Conservation (phyloP, 192 early-diverging fungal genomes). For the Linnemannia hyalina region DNA sequence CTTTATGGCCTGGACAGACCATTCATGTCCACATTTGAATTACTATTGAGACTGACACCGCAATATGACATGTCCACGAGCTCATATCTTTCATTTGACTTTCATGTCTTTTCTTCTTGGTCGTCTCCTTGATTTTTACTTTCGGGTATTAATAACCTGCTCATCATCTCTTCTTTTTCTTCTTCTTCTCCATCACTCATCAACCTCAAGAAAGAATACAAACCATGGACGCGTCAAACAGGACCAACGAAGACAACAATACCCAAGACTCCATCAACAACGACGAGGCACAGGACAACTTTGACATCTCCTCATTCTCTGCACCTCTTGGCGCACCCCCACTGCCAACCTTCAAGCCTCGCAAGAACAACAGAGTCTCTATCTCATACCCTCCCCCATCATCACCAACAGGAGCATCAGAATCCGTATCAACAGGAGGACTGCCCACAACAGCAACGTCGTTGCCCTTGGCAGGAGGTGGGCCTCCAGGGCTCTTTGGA, state of each 20-base stretch:
- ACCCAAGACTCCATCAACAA: background rate
- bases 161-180: background rate
- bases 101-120: background rate
- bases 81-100: too few species aligned
- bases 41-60: too few species aligned
- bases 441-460: slow-evolving; percentile 1
- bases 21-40: too few species aligned
- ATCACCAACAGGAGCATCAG: background rate
- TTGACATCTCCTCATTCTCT: slow-evolving; percentile 23
- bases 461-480: slow-evolving; percentile 4
- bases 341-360: slow-evolving; percentile 42
- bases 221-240: slow-evolving; percentile 10
- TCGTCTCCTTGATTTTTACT: background rate
- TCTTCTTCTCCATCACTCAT: background rate
- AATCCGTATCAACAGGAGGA: background rate
- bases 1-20: too few species aligned
- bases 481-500: slow-evolving; percentile 41
- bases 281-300: slow-evolving; percentile 16
- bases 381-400: slow-evolving; percentile 30
- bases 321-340: slow-evolving; percentile 7
- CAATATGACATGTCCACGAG: too few species aligned
- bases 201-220: background rate
- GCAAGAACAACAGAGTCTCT: slow-evolving; percentile 44
- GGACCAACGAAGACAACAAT: background rate
- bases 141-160: background rate